These are phyloP conservation scores for Diutina neorugosa DNA, from an alignment of 1,139 yeast species.

Conservation along the genomic window DNA sequence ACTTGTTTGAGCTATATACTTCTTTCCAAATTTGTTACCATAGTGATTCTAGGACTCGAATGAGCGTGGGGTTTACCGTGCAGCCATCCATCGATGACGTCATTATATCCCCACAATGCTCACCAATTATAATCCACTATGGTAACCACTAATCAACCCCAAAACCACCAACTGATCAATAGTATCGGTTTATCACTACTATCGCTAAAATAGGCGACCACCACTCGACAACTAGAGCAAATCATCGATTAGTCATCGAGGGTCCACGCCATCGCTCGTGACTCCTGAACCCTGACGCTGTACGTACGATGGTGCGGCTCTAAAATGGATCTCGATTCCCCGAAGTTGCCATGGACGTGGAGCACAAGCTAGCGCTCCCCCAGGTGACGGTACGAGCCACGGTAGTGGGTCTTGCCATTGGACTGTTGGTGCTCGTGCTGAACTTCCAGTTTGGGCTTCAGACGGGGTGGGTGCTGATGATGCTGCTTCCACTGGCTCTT, in stretches of 20 bases:
- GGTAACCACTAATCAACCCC: no score
- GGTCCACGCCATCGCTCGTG: background rate
- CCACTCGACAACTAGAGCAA: no score
- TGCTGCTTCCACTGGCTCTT: constrained; percentile 93
- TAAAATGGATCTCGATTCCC: background rate
- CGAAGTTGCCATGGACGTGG: background rate
- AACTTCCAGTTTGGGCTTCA: constrained; percentile 95
- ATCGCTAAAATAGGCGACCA: no score
- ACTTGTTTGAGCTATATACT: no score
- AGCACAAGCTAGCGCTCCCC: constrained; percentile 25
- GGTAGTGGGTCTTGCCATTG: constrained; percentile 61
- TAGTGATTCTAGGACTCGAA: no score
- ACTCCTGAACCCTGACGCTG: background rate
- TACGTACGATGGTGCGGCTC: background rate
- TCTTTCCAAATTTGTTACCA: no score
- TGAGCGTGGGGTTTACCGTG: no score
- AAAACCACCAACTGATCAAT: no score
- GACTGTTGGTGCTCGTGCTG: constrained; percentile 70
- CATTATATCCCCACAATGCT: no score
- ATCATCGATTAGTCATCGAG: background rate
- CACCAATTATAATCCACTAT: no score
- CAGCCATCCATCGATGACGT: no score
- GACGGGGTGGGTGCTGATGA: constrained; percentile 99
- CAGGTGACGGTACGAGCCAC: constrained; percentile 69
- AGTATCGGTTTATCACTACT: no score